These are phyloP conservation scores for Starmerella vaccinii DNA, from an alignment of 805 yeast species.

Conservation along the genomic window DNA sequence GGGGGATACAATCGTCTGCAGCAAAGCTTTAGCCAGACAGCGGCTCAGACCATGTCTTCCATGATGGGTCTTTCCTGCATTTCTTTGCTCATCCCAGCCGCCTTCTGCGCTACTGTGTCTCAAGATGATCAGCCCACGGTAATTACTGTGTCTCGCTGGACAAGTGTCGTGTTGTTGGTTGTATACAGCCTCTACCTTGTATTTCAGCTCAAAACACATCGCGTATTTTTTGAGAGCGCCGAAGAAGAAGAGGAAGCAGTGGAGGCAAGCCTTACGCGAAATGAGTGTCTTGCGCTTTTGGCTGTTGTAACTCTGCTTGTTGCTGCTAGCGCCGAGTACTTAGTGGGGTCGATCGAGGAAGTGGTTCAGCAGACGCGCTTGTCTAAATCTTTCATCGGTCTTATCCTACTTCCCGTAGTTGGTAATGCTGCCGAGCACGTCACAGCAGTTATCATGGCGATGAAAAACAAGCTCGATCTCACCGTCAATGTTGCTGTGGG, in stretches of 20 bases:
- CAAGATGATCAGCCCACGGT: conserved; percentile 39
- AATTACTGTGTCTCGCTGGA: conserved; percentile 71
- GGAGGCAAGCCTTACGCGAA: conserved; percentile 41
- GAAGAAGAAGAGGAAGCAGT: conserved; percentile 33
- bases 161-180: conserved; percentile 64
- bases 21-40: conserved; percentile 88
- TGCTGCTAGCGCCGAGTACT: conserved; percentile 82
- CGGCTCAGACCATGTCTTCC: conserved; percentile 96
- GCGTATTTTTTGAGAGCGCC: conserved; percentile 54
- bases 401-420: conserved; percentile 87
- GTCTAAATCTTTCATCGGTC: conserved; percentile 89
- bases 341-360: conserved; percentile 87
- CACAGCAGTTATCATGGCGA: conserved; percentile 89
- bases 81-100: conserved; percentile 87
- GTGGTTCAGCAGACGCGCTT: conserved; percentile 76
- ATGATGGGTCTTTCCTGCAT: conserved; percentile 83
- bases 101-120: conserved; percentile 62
- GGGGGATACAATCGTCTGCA: conserved; percentile 84
- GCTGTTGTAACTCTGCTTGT: conserved; percentile 64
- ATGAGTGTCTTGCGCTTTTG: conserved; percentile 45
- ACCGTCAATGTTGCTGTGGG: conserved; percentile 97
- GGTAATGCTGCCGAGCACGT: conserved; percentile 99
- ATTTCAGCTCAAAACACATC: conserved; percentile 86
- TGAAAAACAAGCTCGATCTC: conserved; percentile 89
- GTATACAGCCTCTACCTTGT: conserved; percentile 69